phyloP scores from a whole-genome alignment of 768 basidiomycete genomes.

The Suillus fuscotomentosus region DNA sequence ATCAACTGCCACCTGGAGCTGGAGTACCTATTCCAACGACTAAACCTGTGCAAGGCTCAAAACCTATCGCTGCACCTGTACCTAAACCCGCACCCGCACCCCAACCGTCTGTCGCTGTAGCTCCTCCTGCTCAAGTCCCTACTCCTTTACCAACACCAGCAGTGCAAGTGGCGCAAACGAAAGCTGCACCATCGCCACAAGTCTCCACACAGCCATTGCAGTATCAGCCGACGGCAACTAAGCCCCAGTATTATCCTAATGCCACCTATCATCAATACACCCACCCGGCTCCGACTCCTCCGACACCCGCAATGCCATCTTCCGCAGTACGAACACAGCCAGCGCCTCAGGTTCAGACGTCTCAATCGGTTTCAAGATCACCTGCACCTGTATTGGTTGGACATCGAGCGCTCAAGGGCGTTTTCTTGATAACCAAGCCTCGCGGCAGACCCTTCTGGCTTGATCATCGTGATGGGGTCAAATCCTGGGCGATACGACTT shows the following conservation, averaged over 20 bases:
- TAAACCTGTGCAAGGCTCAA: constrained; percentile 17
- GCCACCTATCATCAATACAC: constrained; percentile 42
- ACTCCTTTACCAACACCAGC: constrained; percentile 18
- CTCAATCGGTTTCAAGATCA: constrained; percentile 32
- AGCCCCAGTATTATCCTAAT: constrained; percentile 47
- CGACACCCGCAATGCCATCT: constrained; percentile 16
- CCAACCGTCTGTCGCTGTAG: constrained; percentile 20
- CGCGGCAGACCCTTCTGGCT: constrained; percentile 55
- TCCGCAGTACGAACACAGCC: constrained; percentile 3
- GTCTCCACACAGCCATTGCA: constrained; percentile 31
- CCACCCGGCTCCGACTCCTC: constrained; percentile 24
- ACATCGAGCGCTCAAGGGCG: constrained; percentile 48
- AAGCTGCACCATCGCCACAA: constrained; percentile 30
- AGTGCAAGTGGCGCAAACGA: constrained; percentile 7
- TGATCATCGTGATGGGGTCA: constrained; percentile 69
- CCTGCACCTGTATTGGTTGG: constrained; percentile 30
- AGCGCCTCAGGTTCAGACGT: constrained; percentile 16
- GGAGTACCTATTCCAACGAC: constrained; percentile 12
- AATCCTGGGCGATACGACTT: constrained; percentile 68
- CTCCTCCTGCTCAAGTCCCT: constrained; percentile 18
- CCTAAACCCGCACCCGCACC: constrained; percentile 21
- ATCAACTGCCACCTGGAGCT: constrained; percentile 17
- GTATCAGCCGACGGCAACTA: constrained; percentile 24
- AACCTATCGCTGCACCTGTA: constrained; percentile 20
- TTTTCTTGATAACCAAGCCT: constrained; percentile 58